Evolutionary conservation across 2,329 filamentous ascomycete species (phyloP), one percentile per base, ranked within the genome.

Genomic region (Thyridium curvatum): DNA sequence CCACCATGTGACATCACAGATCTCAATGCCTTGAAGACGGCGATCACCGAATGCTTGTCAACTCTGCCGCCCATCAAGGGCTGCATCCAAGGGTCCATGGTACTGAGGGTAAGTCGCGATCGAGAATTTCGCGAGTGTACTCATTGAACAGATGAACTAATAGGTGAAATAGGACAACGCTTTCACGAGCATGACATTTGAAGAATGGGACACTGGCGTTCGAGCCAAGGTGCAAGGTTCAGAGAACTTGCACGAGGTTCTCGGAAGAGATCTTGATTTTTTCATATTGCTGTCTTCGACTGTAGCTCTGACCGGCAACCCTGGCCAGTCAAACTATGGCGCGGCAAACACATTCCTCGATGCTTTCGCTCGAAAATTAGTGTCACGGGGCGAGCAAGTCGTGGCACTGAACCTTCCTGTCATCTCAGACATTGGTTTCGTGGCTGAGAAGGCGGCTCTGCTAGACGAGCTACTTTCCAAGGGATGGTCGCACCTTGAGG

Each of bases 1-100:
- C 28, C 33, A 8, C 16, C 32, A 4, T 40, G 38, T 18, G 38
- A 40, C 18, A 17, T 34, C 3, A 28, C 38, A 14, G 29, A 40
- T 29, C 13, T 15, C n/a, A 12, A 12, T 14, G 38, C 32, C 1
- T 14, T 40, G 28, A 29, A 29, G 29, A 4, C 17, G 14, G 38
- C 17, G 5, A 14, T 40, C 12, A 32, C 34, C 17, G 17, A 31
- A 32, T 32, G 28, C 29, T 12, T 12, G 14, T 9, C n/a, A 3
- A 5, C 17, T 30, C 12, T n/a, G 15, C 7, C 47, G 46, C 54
- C 56, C 8, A 50, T 64, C n/a, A 45, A 50, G 14, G 60, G 60
- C 17, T 46, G 61, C 9, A 40, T 64, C 7, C 59, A 64, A 35
- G 42, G 50, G n/a, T 51, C 58, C 3, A 60, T 61, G 57, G 56